Conservation (phyloP, 345 rosid genomes). For the Ceriops decandra region DNA sequence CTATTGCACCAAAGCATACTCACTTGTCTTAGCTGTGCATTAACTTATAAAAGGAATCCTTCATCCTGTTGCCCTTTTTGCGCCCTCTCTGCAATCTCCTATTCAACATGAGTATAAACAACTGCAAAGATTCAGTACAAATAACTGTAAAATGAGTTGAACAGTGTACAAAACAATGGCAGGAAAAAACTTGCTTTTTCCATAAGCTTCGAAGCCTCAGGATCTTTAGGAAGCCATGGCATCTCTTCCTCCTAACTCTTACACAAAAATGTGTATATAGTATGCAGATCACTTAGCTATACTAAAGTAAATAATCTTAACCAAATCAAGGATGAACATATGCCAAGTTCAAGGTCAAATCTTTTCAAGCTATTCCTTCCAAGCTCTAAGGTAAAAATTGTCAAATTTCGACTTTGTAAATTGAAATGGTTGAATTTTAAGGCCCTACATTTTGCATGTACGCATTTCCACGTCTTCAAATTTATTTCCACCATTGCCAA, state of each 20-base stretch:
- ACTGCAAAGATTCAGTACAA: background rate
- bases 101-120: constrained; percentile 12
- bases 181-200: constrained; percentile 42
- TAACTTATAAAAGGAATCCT: constrained; percentile 89
- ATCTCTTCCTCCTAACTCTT: constrained; percentile 56
- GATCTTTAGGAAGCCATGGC: constrained; percentile 79
- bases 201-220: constrained; percentile 62
- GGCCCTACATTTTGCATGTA: no score
- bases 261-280: no score
- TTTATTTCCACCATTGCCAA: no score
- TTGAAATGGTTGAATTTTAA: background rate
- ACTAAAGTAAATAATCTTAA: background rate
- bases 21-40: constrained; percentile 83
- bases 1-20: constrained; percentile 11
- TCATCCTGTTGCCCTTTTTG: constrained; percentile 82
- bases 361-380: constrained; percentile 1
- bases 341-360: constrained; percentile 6
- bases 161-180: background rate
- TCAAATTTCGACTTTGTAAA: background rate
- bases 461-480: no score
- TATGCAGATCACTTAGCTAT: background rate
- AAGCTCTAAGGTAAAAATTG: background rate
- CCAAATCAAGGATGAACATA: background rate
- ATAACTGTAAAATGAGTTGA: constrained; percentile 1
- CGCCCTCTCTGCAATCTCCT: constrained; percentile 70